Percentiles rank a stretch among this genome's conserved stretches.
Conservation (phyloP, 2,329 filamentous ascomycete genomes). For the Tolypocladium tropicale region DNA sequence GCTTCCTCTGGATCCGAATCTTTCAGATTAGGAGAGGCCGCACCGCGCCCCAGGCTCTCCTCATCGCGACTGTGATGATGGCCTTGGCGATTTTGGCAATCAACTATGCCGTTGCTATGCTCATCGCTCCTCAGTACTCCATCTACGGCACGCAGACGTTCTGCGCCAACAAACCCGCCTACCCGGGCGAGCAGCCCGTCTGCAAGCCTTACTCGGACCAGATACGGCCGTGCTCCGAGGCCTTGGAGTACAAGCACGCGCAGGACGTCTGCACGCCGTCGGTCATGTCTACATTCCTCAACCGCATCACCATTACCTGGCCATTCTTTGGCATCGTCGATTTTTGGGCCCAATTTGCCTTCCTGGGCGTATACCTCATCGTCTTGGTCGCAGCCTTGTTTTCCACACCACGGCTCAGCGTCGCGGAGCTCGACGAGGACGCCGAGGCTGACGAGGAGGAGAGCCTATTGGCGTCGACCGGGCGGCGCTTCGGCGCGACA, state of each 20-base stretch:
- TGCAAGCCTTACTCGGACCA: constrained; percentile 62
- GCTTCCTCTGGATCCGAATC: constrained; percentile 89
- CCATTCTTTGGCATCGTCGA: constrained; percentile 87
- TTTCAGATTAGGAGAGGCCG: constrained; percentile 85
- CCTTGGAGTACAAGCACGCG: constrained; percentile 58
- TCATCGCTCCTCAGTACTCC: constrained; percentile 91
- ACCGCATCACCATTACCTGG: constrained; percentile 86
- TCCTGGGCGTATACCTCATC: constrained; percentile 73
- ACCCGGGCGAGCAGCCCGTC: constrained; percentile 58
- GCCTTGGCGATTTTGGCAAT: constrained; percentile 82
- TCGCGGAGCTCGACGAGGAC: constrained; percentile 75
- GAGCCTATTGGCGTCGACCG: constrained; percentile 74
- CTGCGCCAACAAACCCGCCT: constrained; percentile 61
- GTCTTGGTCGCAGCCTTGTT: constrained; percentile 73
- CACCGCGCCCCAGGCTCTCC: constrained; percentile 82
- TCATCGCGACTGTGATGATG: constrained; percentile 84
- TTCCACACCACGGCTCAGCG: constrained; percentile 66
- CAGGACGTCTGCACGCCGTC: constrained; percentile 80
- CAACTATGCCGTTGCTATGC: constrained; percentile 87
- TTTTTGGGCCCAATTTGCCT: constrained; percentile 94
- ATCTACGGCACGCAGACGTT: constrained; percentile 92
- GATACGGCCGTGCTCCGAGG: constrained; percentile 74
- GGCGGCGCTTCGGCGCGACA: constrained; percentile 70
- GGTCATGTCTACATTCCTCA: constrained; percentile 85
- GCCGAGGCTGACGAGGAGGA: constrained; percentile 91